Evolutionary conservation across 2,329 filamentous ascomycete genomes (phyloP).

Genomic region (Ceratocystis harringtonii): DNA sequence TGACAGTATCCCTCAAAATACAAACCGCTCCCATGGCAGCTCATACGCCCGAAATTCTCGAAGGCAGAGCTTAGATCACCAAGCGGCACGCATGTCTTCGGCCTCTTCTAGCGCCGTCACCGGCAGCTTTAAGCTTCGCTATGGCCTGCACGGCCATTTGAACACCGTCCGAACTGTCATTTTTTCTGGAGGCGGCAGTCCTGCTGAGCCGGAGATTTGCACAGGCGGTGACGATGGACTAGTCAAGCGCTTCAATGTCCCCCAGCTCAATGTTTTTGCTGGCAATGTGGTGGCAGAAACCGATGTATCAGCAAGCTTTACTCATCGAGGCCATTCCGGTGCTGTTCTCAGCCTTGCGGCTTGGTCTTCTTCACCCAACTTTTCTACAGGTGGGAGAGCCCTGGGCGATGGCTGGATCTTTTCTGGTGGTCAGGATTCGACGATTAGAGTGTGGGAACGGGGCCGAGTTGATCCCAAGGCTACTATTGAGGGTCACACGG

Average conservation of each 20-base stretch:
- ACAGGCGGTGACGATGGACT: conserved; percentile 90
- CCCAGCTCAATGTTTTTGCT: conserved; percentile 51
- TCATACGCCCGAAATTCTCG: conserved; percentile 66
- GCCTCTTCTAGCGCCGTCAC: conserved; percentile 48
- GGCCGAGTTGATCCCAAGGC: conserved; percentile 90
- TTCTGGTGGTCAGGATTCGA: conserved; percentile 87
- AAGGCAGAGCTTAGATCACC: conserved; percentile 54
- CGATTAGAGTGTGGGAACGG: conserved; percentile 87
- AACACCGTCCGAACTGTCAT: conserved; percentile 90
- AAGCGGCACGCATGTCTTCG: conserved; percentile 36
- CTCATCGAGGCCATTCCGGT: conserved; percentile 84
- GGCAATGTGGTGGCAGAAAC: conserved; percentile 47
- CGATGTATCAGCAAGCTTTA: conserved; percentile 87
- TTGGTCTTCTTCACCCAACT: conserved; percentile 75
- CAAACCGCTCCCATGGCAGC: conserved; percentile 47
- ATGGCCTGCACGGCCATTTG: conserved; percentile 79
- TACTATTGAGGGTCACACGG: conserved; percentile 82
- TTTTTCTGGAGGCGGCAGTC: conserved; percentile 90
- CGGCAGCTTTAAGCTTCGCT: conserved; percentile 78
- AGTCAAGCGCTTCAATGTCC: conserved; percentile 94
- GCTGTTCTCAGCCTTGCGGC: conserved; percentile 75
- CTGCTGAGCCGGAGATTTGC: conserved; percentile 90
- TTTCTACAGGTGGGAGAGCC: conserved; percentile 74
- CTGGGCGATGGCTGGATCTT: conserved; percentile 97
- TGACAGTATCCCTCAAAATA: conserved; percentile 67